Base-by-base conservation (phyloP, 306 rosid genomes). In the Malus fusca region DNA sequence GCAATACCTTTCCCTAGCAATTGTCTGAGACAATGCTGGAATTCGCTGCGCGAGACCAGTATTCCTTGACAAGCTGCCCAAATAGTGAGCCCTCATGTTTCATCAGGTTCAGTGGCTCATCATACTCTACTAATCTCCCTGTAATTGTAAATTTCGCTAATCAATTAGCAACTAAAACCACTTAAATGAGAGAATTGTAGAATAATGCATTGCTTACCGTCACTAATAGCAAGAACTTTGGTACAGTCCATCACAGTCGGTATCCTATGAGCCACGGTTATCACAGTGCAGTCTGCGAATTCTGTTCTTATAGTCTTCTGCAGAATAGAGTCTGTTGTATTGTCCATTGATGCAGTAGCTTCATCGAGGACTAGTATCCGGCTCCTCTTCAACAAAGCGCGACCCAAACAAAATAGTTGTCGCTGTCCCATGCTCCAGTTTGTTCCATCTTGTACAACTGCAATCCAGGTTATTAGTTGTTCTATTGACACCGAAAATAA, bases 381-480 rank as follows among this genome's bases (percentile, higher is more conserved):
- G 61, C 85, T 82, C 62, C 59, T 69, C 79, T 82, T 74, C 73
- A 82, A 28, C 46, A 78, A 21, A 8, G 82, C 74, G 3, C 74
- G 69, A 22, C 82, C 85, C 40, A 78, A 61, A 51, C 85, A 82
- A 18, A 78, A 77, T 37, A 37, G 64, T 62, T 82, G 85, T 23
- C 82, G 21, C 64, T 82, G 74, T 55, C 85, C 85, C 82, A 82
- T 78, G 82, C 85, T 82, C 85, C 82, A 82, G 53, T 74, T 82
- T 69, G 77, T 73, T 63, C 85, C 82, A 26, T 82, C 82, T 58
- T 78, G 69, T 4, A 69, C 71, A 17, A 78, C 85, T 78, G 73
- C 51, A 62, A 40, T 59, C n/a, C 42, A 30, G 30, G 11, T 59
- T 73, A 23, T 73, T 17, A 73, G 68, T 33, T 53, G 62, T 48